Percentiles rank a stretch among this genome's conserved stretches.
Conservation (phyloP, 768 basidiomycete species). For the Podaxis sp. region DNA sequence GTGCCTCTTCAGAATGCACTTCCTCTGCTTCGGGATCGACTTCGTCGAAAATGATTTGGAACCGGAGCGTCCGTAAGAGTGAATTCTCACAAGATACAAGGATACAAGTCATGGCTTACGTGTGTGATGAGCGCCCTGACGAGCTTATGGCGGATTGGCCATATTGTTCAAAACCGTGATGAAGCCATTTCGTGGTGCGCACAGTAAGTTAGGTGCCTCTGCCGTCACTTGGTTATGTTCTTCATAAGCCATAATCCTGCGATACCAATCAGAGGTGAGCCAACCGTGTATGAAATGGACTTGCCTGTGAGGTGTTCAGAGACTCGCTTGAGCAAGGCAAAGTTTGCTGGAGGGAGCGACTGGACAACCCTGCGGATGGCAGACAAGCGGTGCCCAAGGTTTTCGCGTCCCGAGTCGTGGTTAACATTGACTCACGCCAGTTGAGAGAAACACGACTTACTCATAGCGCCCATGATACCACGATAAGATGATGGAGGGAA, state of each 20-base stretch:
- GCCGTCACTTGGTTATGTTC: slow-evolving; percentile 90
- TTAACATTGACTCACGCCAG: slow-evolving; percentile 7
- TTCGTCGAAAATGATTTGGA: slow-evolving; percentile 74
- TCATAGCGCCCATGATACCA: slow-evolving; percentile 67
- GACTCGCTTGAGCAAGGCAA: slow-evolving; percentile 73
- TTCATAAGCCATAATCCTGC: slow-evolving; percentile 83
- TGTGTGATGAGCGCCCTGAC: slow-evolving; percentile 75
- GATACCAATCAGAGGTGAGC: background rate
- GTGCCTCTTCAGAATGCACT: slow-evolving; percentile 54
- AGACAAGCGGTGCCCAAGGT: slow-evolving; percentile 62
- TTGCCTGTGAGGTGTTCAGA: slow-evolving; percentile 76
- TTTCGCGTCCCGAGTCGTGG: slow-evolving; percentile 54
- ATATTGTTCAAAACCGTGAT: slow-evolving; percentile 77
- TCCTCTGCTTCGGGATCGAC: slow-evolving; percentile 55
- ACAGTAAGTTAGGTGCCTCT: slow-evolving; percentile 71
- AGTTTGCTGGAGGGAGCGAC: slow-evolving; percentile 67
- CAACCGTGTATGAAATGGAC: slow-evolving; percentile 17
- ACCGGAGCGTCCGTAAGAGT: slow-evolving; percentile 29
- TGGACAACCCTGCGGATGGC: slow-evolving; percentile 69
- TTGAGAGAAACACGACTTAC: slow-evolving; percentile 38
- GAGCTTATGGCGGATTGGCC: slow-evolving; percentile 67
- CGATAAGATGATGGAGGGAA: slow-evolving; percentile 70
- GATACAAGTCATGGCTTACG: slow-evolving; percentile 38
- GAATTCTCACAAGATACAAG: slow-evolving; percentile 2
- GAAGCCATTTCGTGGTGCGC: slow-evolving; percentile 78